Percentiles rank a stretch among this genome's conserved stretches.
These are phyloP conservation scores for Bisporella sp. DNA, from an alignment of 2,329 filamentous ascomycete species.

Conservation along the genomic window DNA sequence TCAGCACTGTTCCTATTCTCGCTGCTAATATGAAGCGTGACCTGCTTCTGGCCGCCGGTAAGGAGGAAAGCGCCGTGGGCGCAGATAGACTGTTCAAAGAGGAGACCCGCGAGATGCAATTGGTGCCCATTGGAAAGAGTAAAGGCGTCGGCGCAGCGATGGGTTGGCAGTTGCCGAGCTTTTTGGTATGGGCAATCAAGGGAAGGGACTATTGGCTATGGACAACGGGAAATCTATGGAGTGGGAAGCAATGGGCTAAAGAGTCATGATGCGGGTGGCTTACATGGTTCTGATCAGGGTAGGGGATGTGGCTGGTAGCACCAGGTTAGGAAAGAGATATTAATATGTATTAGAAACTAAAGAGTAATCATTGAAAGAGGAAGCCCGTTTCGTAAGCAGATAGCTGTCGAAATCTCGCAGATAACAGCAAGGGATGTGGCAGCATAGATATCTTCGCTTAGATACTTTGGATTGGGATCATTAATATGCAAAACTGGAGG, in stretches of 20 bases:
- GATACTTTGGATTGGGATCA: too few relatives aligned
- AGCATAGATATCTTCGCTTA: too few relatives aligned
- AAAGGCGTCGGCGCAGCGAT: slow-evolving; percentile 38
- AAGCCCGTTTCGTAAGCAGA: too few relatives aligned
- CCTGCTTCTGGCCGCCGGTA: slow-evolving; percentile 31
- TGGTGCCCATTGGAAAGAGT: slow-evolving; percentile 39
- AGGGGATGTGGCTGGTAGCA: too few relatives aligned
- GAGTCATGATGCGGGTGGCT: slow-evolving; percentile 14
- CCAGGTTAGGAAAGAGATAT: too few relatives aligned
- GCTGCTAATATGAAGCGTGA: slow-evolving; percentile 43
- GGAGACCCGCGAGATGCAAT: slow-evolving; percentile 37
- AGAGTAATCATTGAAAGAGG: too few relatives aligned
- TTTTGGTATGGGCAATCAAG: slow-evolving; percentile 41
- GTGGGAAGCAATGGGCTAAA: slow-evolving; percentile 43
- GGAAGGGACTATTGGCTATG: slow-evolving; percentile 26
- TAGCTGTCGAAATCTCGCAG: too few relatives aligned
- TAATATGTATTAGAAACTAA: too few relatives aligned
- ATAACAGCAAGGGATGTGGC: too few relatives aligned
- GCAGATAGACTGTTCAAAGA: slow-evolving; percentile 33
- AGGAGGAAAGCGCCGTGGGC: slow-evolving; percentile 9
- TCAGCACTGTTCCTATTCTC: slow-evolving; percentile 35
- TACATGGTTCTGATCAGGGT: too few relatives aligned
- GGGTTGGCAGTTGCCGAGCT: slow-evolving; percentile 37
- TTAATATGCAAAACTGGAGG: too few relatives aligned
- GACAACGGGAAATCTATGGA: slow-evolving; percentile 38